Percentiles rank a stretch among this genome's conserved stretches.
Conservation (phyloP, 78 protist genomes). For the Chrysochromulina tobinii region DNA sequence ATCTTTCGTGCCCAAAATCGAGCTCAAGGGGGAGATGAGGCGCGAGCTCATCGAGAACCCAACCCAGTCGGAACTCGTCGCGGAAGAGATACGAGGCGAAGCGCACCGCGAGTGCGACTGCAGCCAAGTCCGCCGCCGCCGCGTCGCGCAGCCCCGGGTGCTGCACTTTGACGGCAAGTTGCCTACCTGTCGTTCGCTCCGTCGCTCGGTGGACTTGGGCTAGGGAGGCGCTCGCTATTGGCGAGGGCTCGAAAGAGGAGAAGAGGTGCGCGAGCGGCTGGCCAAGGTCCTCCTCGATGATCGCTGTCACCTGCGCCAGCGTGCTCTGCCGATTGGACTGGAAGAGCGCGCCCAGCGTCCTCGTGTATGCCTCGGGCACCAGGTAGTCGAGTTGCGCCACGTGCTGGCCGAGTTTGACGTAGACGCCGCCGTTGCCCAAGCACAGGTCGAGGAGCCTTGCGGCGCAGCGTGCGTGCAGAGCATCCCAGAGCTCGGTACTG, state of each 20-base stretch:
- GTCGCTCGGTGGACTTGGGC: conserved; percentile 62
- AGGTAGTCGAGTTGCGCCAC: conserved; percentile 27
- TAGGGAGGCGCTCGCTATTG: conserved; percentile 62
- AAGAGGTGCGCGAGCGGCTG: conserved; percentile 21
- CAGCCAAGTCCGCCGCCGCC: background rate
- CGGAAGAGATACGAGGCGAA: background rate
- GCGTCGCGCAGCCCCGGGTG: conserved; percentile 21
- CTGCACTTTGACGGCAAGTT: conserved; percentile 60
- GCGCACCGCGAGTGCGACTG: background rate
- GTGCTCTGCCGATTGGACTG: background rate
- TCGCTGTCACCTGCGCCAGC: background rate
- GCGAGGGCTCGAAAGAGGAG: conserved; percentile 21
- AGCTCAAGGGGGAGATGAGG: conserved; percentile 33
- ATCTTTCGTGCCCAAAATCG: conserved; percentile 37
- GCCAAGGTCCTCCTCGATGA: conserved; percentile 29
- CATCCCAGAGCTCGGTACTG: too few relatives aligned
- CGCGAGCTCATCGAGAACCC: background rate
- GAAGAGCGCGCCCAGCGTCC: background rate
- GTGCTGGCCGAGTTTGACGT: conserved; percentile 21
- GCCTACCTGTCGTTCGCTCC: background rate
- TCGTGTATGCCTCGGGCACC: conserved; percentile 5
- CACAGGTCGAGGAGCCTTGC: background rate
- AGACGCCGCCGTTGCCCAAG: background rate
- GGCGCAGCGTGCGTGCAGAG: background rate
- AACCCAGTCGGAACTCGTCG: background rate